Base-by-base conservation (phyloP, 805 yeast genomes). In the Maudiozyma saulgeensis region DNA sequence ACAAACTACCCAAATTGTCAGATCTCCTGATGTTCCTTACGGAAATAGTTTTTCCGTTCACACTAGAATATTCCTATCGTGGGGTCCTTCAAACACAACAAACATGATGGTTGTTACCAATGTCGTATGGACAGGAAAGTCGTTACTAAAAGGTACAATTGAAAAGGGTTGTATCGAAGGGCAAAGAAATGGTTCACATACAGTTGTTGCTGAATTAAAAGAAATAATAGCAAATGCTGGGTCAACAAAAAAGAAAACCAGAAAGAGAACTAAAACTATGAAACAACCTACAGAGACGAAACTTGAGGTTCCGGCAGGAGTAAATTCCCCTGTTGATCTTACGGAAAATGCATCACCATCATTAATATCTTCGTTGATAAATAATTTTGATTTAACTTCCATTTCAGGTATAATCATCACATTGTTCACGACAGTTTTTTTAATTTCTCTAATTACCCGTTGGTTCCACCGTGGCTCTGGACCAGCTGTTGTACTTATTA, bases 81-180 rank as follows among this genome's bases (percentile, higher is more conserved):
- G 95, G 95, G 71, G 67, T n/a, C 80, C 74, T 1, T 71, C 72
- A n/a, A 81, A 82, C 59, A 44, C 66, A 2, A 82, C 91, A 0
- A 69, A 67, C 25, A 50, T 86, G 34, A 70, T 70, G 39, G 76
- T 82, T n/a, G 72, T 79, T 2, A 81, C 84, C 1, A 73, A 68
- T 44, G 77, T 84, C 46, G 75, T 78, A 23, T 86, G 95, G 95
- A 70, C 81, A 0, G 87, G 85, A 6, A 81, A 80, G 56, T 81
- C 87, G 32, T 80, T 89, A 82, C 73, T 86, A 52, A 85, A 83
- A 62, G 79, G 87, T 25, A 80, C 86, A 0, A 78, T 86, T 52
- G 95, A 86, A 57, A 84, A 77, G 51, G 89, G 88, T 42, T 74
- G 88, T 9, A 75, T 82, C 48, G 81, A 82, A 37, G 95, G 93